phyloP scores from a whole-genome alignment of 768 basidiomycete species.

The Hirschioporus abietinus region DNA sequence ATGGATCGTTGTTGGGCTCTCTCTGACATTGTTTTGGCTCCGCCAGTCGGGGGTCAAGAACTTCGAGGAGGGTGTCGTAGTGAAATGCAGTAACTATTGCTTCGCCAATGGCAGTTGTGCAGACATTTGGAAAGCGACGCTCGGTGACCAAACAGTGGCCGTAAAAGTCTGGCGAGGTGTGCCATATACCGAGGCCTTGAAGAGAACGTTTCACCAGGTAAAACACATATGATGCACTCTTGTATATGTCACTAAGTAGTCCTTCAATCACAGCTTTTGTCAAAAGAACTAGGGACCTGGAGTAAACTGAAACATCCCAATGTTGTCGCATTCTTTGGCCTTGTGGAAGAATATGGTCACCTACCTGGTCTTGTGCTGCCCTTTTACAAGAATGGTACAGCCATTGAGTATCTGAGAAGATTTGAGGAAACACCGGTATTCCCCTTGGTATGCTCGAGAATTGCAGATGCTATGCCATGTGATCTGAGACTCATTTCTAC shows the following conservation, averaged over 20 bases:
- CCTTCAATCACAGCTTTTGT: constrained; percentile 10
- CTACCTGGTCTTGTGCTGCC: constrained; percentile 24
- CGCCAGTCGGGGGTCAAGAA: background rate
- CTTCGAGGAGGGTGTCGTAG: background rate
- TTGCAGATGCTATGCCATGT: background rate
- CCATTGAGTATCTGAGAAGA: constrained; percentile 17
- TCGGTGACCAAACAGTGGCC: background rate
- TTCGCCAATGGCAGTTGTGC: background rate
- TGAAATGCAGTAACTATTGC: background rate
- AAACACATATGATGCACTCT: constrained; percentile 12
- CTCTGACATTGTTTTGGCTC: background rate
- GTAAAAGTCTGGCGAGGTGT: background rate
- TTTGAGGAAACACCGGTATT: background rate
- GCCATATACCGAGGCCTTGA: constrained; percentile 6
- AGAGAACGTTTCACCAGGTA: constrained; percentile 17
- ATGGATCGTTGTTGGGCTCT: background rate
- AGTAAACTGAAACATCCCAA: constrained; percentile 17
- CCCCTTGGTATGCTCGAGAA: background rate
- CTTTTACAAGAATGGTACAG: constrained; percentile 20
- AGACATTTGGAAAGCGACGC: background rate
- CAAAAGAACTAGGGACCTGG: constrained; percentile 10
- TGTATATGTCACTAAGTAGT: constrained; percentile 7
- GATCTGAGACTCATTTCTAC: background rate
- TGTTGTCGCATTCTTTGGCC: constrained; percentile 18
- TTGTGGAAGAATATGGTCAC: constrained; percentile 14